phyloP scores from a whole-genome alignment of 257 asterid genomes.

The Solanum lignicaule region DNA sequence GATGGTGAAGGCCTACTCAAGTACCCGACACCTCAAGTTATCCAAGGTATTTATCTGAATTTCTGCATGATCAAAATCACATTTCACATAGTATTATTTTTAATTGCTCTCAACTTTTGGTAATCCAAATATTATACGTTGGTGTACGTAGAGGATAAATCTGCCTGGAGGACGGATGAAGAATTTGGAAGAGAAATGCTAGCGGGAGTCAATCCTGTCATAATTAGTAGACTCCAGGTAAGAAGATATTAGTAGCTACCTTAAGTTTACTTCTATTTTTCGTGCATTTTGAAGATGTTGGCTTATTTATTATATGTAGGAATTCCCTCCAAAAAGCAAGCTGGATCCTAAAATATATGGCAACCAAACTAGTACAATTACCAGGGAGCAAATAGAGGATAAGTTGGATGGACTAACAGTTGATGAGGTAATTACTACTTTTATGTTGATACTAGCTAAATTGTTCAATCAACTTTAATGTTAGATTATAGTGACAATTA shows the following conservation, averaged over 20 bases:
- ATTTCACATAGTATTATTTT: neutral
- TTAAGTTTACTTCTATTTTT: neutral
- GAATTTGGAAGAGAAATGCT: slow-evolving; percentile 21
- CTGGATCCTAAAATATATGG: slow-evolving; percentile 11
- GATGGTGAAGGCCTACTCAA: slow-evolving; percentile 11
- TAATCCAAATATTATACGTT: neutral
- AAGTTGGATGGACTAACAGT: slow-evolving; percentile 9
- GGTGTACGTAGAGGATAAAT: slow-evolving; percentile 10
- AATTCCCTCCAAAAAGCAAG: slow-evolving; percentile 13
- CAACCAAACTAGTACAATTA: slow-evolving; percentile 6
- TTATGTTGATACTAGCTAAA: neutral
- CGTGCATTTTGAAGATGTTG: neutral
- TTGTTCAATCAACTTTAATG: neutral
- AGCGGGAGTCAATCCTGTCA: slow-evolving; percentile 19
- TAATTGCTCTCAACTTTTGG: neutral
- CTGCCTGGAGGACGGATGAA: slow-evolving; percentile 24
- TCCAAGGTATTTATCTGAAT: neutral
- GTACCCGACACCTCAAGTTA: slow-evolving; percentile 16
- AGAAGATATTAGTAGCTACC: neutral
- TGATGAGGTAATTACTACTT: slow-evolving; percentile 4
- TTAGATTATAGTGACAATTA: neutral
- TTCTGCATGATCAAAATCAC: neutral
- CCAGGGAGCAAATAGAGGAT: slow-evolving; percentile 6
- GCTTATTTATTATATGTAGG: neutral
- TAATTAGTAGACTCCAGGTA: slow-evolving; percentile 16